These are phyloP conservation scores for Postia placenta DNA, from an alignment of 768 basidiomycete genomes.

Conservation along the genomic window DNA sequence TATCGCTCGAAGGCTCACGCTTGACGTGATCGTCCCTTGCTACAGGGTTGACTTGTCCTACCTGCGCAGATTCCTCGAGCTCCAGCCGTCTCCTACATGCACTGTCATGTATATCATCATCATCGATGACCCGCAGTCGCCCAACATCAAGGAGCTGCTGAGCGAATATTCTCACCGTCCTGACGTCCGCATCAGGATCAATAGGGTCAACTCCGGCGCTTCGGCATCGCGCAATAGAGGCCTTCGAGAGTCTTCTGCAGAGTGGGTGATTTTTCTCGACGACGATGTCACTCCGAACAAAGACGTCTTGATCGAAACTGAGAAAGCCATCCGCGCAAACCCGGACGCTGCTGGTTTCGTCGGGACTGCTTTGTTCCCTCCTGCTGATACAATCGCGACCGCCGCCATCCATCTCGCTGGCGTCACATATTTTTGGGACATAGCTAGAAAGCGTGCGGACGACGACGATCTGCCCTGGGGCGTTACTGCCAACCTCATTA, in stretches of 20 bases:
- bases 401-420: constrained; percentile 50
- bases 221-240: constrained; percentile 52
- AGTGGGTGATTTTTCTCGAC: constrained; percentile 57
- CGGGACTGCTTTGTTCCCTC: constrained; percentile 44
- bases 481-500: constrained; percentile 53
- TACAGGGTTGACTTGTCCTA: constrained; percentile 44
- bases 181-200: constrained; percentile 49
- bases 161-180: constrained; percentile 34
- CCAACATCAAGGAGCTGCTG: constrained; percentile 32
- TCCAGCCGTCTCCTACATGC: constrained; percentile 37
- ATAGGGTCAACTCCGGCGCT: constrained; percentile 42
- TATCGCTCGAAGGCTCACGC: constrained; percentile 33
- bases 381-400: constrained; percentile 42
- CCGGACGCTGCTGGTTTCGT: constrained; percentile 49
- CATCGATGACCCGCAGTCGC: constrained; percentile 46
- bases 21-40: constrained; percentile 53
- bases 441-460: constrained; percentile 39
- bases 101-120: constrained; percentile 53
- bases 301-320: constrained; percentile 40
- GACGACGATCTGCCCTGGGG: constrained; percentile 51
- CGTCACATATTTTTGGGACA: constrained; percentile 58
- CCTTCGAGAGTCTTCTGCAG: constrained; percentile 46
- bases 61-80: constrained; percentile 37
- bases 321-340: constrained; percentile 39
- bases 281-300: constrained; percentile 44